Base-by-base conservation (phyloP, 2,329 filamentous ascomycete species). In the Trichophyton benhamiae region DNA sequence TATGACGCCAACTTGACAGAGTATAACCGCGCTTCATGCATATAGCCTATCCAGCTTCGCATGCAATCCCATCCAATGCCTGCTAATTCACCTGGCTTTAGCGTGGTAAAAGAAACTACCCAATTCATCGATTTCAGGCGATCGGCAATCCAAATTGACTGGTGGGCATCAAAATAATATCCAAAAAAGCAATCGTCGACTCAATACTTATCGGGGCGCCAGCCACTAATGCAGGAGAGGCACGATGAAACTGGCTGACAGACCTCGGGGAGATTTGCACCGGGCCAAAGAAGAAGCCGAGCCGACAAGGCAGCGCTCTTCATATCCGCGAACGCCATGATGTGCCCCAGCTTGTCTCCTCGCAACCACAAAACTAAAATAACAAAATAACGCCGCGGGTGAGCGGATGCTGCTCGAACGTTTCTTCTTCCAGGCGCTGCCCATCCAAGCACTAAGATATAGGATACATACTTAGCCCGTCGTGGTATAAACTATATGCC, bases 321-420 rank as follows among this genome's bases (percentile, higher is more conserved):
- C 73, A 84, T 81, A 74, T 92, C 85, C 0, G 91, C 92, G 0
- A 44, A 15, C 41, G 89, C 94, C 65, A 85, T 86, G 67, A 87
- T 13, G 46, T 33, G 22, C 49, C 22, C 49, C 30, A 25, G 27
- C 17, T 53, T 13, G 49, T 15, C 22, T 6, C 1, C 49, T 38
- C 8, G 9, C 33, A 38, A 38, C 9, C 33, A 13, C 33, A 36
- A 36, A 36, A 36, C 33, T 8, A 36, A 36, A 38, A 38, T 30
- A 53, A 53, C 25, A 30, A 30, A 30, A 52, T 30, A 53, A 53
- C 49, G 49, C 49, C 49, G 49, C 49, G 49, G 49, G 49, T 53
- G 49, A 53, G 49, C 49, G 49, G 49, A 53, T 53, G 49, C 11
- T 7, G 49, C 49, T 5, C 5, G 2, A 53, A 27, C 15, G 49